These are phyloP conservation scores for Wallacemonas sp. DNA, from an alignment of 208 protist genomes.

Conservation along the genomic window DNA sequence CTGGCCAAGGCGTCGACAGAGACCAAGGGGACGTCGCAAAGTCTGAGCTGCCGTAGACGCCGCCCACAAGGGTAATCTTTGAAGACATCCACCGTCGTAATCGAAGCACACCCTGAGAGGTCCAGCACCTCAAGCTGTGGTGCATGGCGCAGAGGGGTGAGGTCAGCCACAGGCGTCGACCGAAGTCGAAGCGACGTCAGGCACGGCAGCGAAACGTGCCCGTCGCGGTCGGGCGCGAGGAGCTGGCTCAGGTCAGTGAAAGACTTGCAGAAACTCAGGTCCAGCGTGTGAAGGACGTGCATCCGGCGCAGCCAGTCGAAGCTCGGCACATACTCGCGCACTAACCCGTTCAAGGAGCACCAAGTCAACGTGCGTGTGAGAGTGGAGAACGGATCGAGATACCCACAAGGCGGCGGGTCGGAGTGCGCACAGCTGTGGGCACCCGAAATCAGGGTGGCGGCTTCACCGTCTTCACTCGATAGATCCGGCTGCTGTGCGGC, in stretches of 20 bases:
- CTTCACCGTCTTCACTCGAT: too few species aligned
- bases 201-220: background rate
- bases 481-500: too few species aligned
- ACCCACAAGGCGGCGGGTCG: too few species aligned
- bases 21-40: background rate
- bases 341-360: too few species aligned
- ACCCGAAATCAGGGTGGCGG: too few species aligned
- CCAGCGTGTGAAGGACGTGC: background rate
- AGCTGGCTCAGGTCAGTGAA: too few species aligned
- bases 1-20: background rate
- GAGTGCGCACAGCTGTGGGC: too few species aligned
- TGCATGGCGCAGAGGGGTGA: background rate
- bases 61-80: background rate
- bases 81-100: background rate
- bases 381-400: too few species aligned
- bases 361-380: too few species aligned
- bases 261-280: conserved; percentile 5
- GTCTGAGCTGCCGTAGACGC: background rate
- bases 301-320: background rate
- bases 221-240: background rate
- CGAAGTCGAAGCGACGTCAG: background rate
- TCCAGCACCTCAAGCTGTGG: background rate
- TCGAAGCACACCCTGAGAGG: background rate
- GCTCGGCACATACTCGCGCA: background rate
- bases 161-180: background rate